Conservation (phyloP, 179 eudicot species). For the Beta lomatogona region DNA sequence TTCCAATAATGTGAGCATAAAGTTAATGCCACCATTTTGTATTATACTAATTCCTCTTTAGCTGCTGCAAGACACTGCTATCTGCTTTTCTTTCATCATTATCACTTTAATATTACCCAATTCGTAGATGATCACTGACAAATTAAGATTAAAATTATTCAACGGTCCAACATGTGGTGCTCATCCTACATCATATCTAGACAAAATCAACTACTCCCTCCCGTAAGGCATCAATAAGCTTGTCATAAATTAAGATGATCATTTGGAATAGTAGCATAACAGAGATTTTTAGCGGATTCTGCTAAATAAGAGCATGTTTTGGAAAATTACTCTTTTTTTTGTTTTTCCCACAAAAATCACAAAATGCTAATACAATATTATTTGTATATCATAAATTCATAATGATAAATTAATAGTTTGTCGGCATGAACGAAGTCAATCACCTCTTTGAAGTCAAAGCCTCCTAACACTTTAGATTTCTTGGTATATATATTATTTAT, state of each 20-base stretch:
- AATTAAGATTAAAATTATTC: background rate
- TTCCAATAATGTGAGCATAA: background rate
- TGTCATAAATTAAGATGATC: too few species aligned
- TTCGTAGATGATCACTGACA: background rate
- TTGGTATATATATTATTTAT: background rate
- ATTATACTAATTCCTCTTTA: background rate
- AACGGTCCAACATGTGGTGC: slow-evolving; percentile 24
- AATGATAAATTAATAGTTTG: too few species aligned
- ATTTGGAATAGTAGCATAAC: too few species aligned
- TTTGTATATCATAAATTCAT: too few species aligned
- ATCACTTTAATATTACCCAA: background rate
- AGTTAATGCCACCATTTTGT: too few species aligned
- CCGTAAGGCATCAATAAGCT: too few species aligned
- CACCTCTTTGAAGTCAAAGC: slow-evolving; percentile 2
- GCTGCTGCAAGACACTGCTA: background rate
- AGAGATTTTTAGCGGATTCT: too few species aligned
- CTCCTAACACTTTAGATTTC: background rate
- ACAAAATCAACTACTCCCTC: slow-evolving; percentile 7
- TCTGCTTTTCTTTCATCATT: background rate
- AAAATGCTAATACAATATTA: too few species aligned
- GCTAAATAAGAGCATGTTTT: too few species aligned
- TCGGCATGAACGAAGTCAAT: background rate
- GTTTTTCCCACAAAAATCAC: too few species aligned
- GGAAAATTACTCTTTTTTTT: too few species aligned
- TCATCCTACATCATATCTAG: background rate